Evolutionary conservation across 139 green algal genomes (phyloP).

Genomic region (Chlamydomonas incerta): DNA sequence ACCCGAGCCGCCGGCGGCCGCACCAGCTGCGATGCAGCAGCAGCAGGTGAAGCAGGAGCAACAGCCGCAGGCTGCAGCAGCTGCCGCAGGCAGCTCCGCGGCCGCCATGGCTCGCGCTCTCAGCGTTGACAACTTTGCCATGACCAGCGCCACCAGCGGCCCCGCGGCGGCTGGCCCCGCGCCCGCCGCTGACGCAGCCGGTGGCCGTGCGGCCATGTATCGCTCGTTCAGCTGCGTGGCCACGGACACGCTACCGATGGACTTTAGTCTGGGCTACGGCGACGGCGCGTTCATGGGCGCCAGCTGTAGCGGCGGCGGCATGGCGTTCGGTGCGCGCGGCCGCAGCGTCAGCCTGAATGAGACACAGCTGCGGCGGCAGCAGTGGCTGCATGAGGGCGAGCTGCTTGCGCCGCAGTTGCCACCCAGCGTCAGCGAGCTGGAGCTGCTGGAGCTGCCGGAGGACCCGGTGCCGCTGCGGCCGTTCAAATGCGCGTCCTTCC

Average conservation of each 20-base stretch:
- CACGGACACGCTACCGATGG: slow-evolving; percentile 11
- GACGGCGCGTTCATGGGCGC: neutral
- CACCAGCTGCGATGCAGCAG: neutral
- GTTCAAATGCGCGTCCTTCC: neutral
- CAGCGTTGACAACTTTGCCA: slow-evolving; percentile 22
- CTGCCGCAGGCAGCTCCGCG: neutral
- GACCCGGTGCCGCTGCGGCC: slow-evolving; percentile 17
- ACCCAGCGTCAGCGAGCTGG: slow-evolving; percentile 24
- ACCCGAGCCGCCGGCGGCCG: neutral
- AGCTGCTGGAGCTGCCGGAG: slow-evolving; percentile 37
- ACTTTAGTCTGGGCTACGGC: slow-evolving; percentile 3
- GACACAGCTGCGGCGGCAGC: slow-evolving; percentile 16
- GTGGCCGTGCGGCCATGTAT: neutral
- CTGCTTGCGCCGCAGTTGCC: slow-evolving; percentile 35
- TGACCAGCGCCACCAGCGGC: neutral
- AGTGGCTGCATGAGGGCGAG: slow-evolving; percentile 27
- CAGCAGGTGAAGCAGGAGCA: neutral
- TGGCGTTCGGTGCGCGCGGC: slow-evolving; percentile 2
- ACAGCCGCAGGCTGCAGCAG: neutral
- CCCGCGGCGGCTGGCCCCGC: neutral
- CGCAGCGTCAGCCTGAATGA: slow-evolving; percentile 28
- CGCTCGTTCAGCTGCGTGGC: slow-evolving; percentile 13
- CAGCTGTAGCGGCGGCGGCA: neutral
- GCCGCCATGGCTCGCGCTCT: slow-evolving; percentile 5
- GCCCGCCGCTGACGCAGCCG: too few relatives aligned